Percentiles rank a stretch among this genome's conserved stretches.
Conservation (phyloP, 2,329 filamentous ascomycete genomes). For the Lachnellula hyalina region DNA sequence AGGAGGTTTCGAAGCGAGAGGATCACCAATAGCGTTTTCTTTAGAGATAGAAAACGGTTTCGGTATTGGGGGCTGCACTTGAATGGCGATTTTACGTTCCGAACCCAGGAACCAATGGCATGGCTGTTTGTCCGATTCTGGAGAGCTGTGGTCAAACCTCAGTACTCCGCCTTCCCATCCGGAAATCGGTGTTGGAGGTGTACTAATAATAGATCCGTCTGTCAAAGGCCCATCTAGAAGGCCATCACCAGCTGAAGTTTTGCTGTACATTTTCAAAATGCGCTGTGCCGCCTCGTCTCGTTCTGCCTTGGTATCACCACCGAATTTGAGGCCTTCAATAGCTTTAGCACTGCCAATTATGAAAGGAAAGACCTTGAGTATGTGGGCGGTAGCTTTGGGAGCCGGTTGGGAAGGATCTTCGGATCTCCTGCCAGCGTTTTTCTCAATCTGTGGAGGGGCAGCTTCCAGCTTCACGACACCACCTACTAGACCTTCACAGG, state of each 20-base stretch:
- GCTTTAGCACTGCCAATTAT: slow-evolving; percentile 48
- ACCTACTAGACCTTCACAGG: slow-evolving; percentile 69
- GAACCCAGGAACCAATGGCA: slow-evolving; percentile 71
- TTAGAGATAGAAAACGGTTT: slow-evolving; percentile 53
- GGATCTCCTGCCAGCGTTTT: slow-evolving; percentile 7
- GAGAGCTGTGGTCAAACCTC: slow-evolving; percentile 62
- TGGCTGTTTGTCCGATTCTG: slow-evolving; percentile 42
- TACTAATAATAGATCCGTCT: slow-evolving; percentile 73
- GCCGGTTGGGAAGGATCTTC: slow-evolving; percentile 48
- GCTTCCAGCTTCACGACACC: slow-evolving; percentile 84
- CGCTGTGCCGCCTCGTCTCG: slow-evolving; percentile 70
- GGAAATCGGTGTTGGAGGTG: slow-evolving; percentile 48
- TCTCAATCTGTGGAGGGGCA: slow-evolving; percentile 48
- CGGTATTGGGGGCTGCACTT: slow-evolving; percentile 70
- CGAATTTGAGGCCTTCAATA: slow-evolving; percentile 71
- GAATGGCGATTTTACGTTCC: slow-evolving; percentile 66
- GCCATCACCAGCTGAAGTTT: slow-evolving; percentile 47
- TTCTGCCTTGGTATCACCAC: slow-evolving; percentile 78
- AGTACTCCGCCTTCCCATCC: slow-evolving; percentile 82
- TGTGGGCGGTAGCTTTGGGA: slow-evolving; percentile 47
- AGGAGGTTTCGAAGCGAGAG: slow-evolving; percentile 48
- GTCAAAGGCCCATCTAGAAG: slow-evolving; percentile 81
- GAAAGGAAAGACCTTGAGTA: slow-evolving; percentile 79
- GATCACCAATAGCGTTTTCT: slow-evolving; percentile 45
- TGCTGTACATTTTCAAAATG: slow-evolving; percentile 66